Percentiles rank a stretch among this genome's conserved stretches.
Evolutionary conservation across 306 rosid genomes (phyloP).

Genomic region (Mimosa bimucronata): DNA sequence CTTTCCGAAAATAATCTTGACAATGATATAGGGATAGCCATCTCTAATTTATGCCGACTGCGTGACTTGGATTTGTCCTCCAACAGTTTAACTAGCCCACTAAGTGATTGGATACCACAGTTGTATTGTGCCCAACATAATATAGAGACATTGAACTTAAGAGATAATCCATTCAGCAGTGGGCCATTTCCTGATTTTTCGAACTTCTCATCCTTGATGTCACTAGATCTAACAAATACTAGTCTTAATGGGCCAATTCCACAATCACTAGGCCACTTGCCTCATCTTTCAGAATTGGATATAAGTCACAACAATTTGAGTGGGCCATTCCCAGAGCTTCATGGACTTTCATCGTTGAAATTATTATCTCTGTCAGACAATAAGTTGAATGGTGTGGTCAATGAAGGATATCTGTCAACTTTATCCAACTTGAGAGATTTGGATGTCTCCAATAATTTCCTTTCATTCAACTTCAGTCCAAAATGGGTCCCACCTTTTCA

Average conservation of each 20-base stretch:
- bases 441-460: neutral
- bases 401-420: neutral
- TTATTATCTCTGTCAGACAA: neutral
- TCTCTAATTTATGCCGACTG: neutral
- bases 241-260: neutral
- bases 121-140: neutral
- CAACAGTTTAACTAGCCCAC: neutral
- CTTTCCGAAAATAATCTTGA: rapidly evolving
- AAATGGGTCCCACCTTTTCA: constrained; percentile 2
- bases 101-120: neutral
- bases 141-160: neutral
- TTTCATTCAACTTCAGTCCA: neutral
- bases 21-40: neutral
- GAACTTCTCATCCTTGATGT: neutral
- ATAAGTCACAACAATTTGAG: neutral
- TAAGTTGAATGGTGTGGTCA: neutral
- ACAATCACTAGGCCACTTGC: neutral
- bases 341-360: neutral
- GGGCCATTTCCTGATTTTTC: neutral
- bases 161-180: neutral
- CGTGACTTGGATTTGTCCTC: rapidly evolving
- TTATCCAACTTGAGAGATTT: neutral
- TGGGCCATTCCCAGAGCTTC: neutral
- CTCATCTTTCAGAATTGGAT: neutral
- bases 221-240: neutral